phyloP scores from a whole-genome alignment of 495 filamentous ascomycete species.

The Neurospora sp. region DNA sequence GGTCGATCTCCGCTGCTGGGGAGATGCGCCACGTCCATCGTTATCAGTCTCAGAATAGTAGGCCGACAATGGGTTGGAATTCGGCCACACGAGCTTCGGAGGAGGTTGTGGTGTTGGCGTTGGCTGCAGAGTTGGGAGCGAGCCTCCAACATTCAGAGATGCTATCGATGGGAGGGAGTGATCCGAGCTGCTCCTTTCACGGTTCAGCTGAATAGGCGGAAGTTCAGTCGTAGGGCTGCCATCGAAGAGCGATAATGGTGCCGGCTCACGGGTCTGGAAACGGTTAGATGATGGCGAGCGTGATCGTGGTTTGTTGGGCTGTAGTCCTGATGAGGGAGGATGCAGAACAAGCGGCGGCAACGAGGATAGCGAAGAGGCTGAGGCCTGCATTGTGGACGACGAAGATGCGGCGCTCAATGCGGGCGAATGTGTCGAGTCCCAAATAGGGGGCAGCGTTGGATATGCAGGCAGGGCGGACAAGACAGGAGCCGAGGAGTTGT shows the following conservation, averaged over 20 bases:
- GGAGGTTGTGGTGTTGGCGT: constrained; percentile 20
- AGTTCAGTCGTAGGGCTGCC: constrained; percentile 28
- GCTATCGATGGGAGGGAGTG: constrained; percentile 34
- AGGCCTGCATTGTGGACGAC: background rate
- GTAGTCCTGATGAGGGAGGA: constrained; percentile 2
- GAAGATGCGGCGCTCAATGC: background rate
- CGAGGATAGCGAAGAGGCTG: constrained; percentile 1
- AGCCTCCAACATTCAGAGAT: constrained; percentile 25
- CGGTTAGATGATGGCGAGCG: constrained; percentile 18
- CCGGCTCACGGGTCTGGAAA: constrained; percentile 30
- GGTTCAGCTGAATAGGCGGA: constrained; percentile 29
- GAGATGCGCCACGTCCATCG: constrained; percentile 29
- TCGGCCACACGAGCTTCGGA: constrained; percentile 37
- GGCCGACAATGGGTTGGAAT: constrained; percentile 42
- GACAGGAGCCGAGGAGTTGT: background rate
- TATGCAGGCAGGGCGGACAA: constrained; percentile 1
- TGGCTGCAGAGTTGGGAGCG: constrained; percentile 9
- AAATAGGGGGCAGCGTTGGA: background rate
- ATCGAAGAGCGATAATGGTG: constrained; percentile 24
- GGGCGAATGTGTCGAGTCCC: background rate
- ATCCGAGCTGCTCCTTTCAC: constrained; percentile 6
- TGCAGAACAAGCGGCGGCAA: background rate
- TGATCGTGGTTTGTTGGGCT: constrained; percentile 3
- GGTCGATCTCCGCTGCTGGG: constrained; percentile 30
- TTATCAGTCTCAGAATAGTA: constrained; percentile 38